A percentile compares a stretch with the other conserved stretches of the same genome.
phyloP scores from a whole-genome alignment of 352 stramenopile genomes.

The Poterioochromonas sp. region DNA sequence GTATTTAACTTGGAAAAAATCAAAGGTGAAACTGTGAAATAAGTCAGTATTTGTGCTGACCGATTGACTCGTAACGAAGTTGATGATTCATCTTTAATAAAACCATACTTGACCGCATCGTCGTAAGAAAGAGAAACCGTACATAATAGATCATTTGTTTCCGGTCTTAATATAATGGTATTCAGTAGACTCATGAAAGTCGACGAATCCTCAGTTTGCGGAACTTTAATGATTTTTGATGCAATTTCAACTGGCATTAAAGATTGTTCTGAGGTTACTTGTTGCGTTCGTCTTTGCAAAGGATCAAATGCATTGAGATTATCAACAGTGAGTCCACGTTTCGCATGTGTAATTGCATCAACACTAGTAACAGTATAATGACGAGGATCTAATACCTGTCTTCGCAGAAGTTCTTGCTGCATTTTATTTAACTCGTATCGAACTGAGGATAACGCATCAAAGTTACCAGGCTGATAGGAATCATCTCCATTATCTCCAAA shows the following conservation, averaged over 20 bases:
- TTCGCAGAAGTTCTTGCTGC: slow-evolving; percentile 21
- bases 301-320: background rate
- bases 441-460: slow-evolving; percentile 5
- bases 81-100: background rate
- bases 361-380: slow-evolving; percentile 17
- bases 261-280: background rate
- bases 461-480: background rate
- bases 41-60: background rate
- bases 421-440: slow-evolving; percentile 31
- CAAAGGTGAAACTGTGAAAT: background rate
- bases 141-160: background rate
- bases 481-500: background rate
- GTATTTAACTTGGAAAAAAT: background rate
- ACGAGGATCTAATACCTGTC: slow-evolving; percentile 23
- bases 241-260: background rate
- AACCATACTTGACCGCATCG: background rate
- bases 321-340: slow-evolving; percentile 6
- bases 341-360: background rate
- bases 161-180: background rate
- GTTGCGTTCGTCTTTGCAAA: background rate
- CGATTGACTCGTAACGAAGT: background rate
- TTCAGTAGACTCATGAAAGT: background rate
- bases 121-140: background rate
- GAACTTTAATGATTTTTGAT: background rate
- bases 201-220: too few species aligned